phyloP scores from a whole-genome alignment of 331 rosid genomes.

The Acacia pycnantha region DNA sequence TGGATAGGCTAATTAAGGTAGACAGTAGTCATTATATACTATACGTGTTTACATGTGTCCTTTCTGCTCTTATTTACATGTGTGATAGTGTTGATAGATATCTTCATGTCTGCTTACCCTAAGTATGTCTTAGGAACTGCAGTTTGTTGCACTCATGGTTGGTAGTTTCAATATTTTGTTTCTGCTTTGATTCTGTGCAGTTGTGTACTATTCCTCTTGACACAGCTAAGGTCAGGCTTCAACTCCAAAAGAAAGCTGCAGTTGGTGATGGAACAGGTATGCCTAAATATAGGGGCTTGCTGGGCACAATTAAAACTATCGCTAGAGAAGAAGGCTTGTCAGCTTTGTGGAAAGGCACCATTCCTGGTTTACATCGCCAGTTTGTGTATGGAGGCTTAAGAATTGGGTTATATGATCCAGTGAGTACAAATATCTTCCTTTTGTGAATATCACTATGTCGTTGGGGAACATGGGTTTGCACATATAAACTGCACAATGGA shows the following conservation, averaged over 20 bases:
- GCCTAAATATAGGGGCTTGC: slow-evolving; percentile 75
- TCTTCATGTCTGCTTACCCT: not conserved
- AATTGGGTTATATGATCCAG: slow-evolving; percentile 95
- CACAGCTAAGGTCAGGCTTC: slow-evolving; percentile 96
- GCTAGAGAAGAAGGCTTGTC: slow-evolving; percentile 88
- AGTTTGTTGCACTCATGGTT: not conserved
- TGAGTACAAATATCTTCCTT: slow-evolving; percentile 54
- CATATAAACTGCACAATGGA: slow-evolving; percentile 48
- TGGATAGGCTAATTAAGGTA: not conserved
- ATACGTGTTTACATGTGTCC: not conserved
- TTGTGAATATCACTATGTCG: slow-evolving; percentile 20
- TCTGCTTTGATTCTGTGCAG: slow-evolving; percentile 42
- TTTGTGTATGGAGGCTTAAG: slow-evolving; percentile 95
- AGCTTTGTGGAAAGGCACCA: slow-evolving; percentile 90
- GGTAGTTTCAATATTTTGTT: slow-evolving; percentile 11
- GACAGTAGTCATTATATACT: not conserved
- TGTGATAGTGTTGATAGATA: not conserved
- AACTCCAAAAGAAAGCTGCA: slow-evolving; percentile 77
- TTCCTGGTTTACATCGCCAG: slow-evolving; percentile 96
- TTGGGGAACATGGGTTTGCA: slow-evolving; percentile 37
- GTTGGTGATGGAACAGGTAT: slow-evolving; percentile 41
- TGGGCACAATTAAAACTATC: slow-evolving; percentile 74
- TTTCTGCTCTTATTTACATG: not conserved
- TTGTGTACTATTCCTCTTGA: slow-evolving; percentile 93
- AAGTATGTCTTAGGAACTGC: not conserved